Evolutionary conservation across 305 asterid genomes (phyloP).

Genomic region (Nicotiana rustica): DNA sequence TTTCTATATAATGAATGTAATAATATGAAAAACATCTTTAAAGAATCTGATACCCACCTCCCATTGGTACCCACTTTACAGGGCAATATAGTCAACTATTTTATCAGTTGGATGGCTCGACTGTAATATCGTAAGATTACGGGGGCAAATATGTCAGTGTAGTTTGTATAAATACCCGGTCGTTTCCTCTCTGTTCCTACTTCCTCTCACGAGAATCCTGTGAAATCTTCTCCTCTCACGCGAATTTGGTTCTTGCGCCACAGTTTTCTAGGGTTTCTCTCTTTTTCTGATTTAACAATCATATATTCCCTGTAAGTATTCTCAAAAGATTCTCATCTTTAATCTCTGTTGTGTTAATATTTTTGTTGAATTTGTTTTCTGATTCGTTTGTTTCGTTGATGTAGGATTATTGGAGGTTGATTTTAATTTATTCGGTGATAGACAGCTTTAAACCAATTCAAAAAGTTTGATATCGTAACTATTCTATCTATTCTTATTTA

Average conservation of each 20-base stretch:
- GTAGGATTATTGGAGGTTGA: conserved; percentile 20
- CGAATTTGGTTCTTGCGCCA: neutral
- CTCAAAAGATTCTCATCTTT: neutral
- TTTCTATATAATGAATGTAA: neutral
- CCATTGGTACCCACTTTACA: neutral
- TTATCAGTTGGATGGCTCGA: neutral
- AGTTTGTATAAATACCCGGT: neutral
- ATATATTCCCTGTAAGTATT: neutral
- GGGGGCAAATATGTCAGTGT: neutral
- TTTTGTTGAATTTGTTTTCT: neutral
- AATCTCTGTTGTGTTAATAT: neutral
- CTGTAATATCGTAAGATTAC: neutral
- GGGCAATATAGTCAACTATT: neutral
- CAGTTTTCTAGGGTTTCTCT: neutral
- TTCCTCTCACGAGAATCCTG: neutral
- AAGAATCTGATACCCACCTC: neutral
- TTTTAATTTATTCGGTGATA: neutral
- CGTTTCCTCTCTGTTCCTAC: neutral
- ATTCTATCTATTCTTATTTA: neutral
- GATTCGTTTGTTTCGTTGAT: neutral
- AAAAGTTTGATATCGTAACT: neutral
- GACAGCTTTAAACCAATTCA: neutral
- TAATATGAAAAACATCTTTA: neutral
- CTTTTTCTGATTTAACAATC: neutral
- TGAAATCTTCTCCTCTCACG: neutral